phyloP scores from a whole-genome alignment of 2,329 filamentous ascomycete species.

The Ceratocystis albifundus region DNA sequence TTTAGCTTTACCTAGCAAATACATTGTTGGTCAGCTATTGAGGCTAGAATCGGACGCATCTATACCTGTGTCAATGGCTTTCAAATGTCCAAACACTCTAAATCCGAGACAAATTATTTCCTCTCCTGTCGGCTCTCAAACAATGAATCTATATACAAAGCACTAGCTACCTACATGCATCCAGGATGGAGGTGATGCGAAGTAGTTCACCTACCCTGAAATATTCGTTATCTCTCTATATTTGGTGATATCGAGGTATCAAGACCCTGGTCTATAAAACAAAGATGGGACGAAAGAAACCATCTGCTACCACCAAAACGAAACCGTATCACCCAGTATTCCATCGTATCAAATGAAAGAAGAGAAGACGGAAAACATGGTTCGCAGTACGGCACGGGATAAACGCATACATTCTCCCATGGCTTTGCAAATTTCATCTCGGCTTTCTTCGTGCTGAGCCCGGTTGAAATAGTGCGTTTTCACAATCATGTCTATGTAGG shows the following conservation, averaged over 20 bases:
- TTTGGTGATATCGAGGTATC: not conserved
- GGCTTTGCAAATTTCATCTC: not conserved
- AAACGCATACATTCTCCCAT: not conserved
- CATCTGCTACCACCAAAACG: not conserved
- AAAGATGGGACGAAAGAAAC: slow-evolving; percentile 13
- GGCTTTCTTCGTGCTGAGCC: not conserved
- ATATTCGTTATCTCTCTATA: not conserved
- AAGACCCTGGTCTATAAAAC: slow-evolving; percentile 14
- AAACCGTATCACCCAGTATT: not conserved
- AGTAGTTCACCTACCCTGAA: not conserved
- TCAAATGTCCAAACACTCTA: no score
- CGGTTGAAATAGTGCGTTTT: not conserved
- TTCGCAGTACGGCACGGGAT: not conserved
- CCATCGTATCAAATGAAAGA: not conserved
- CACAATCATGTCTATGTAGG: not conserved
- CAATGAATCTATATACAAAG: not conserved
- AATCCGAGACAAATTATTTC: not conserved
- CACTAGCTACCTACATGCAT: not conserved
- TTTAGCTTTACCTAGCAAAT: no score
- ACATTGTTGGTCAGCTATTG: no score
- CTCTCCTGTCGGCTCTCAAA: not conserved
- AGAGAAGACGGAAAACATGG: not conserved
- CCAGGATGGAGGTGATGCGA: not conserved
- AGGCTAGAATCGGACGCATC: not conserved
- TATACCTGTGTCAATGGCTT: not conserved